These are phyloP conservation scores for Boletus sp. DNA, from an alignment of 1,284 basidiomycete species.

Conservation along the genomic window DNA sequence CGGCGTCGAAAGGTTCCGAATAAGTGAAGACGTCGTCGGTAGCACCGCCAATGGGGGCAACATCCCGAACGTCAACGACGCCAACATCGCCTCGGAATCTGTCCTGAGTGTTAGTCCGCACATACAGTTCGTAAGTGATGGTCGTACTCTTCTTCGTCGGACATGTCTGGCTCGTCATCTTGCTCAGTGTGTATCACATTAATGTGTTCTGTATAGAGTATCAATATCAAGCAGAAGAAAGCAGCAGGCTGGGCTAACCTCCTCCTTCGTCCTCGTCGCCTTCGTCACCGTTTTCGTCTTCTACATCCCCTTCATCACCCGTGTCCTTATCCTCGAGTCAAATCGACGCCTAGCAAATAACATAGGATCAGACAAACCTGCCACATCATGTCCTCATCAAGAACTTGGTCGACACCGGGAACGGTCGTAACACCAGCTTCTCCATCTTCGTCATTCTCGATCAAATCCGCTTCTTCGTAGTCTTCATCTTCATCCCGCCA, in stretches of 20 bases:
- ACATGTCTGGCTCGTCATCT: conserved; percentile 60
- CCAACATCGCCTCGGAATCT: conserved; percentile 52
- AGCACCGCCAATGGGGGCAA: conserved; percentile 29
- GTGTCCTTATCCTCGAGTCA: conserved; percentile 46
- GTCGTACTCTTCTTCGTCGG: conserved; percentile 67
- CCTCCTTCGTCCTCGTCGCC: conserved; percentile 44
- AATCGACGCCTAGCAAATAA: neutral
- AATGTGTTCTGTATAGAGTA: conserved; percentile 24
- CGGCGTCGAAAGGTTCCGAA: conserved; percentile 45
- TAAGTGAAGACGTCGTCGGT: conserved; percentile 53
- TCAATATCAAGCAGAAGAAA: conserved; percentile 11
- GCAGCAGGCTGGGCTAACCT: conserved; percentile 29
- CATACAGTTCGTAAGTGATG: neutral
- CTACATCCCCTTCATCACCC: conserved; percentile 54
- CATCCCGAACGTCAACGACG: conserved; percentile 42
- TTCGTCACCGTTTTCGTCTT: conserved; percentile 41
- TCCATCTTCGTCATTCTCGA: conserved; percentile 52
- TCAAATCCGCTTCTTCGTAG: conserved; percentile 55
- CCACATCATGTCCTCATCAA: conserved; percentile 64
- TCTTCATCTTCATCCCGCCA: conserved; percentile 67
- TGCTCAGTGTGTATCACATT: conserved; percentile 50
- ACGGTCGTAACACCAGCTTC: conserved; percentile 43
- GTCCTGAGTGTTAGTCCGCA: conserved; percentile 15
- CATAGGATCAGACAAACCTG: conserved; percentile 48
- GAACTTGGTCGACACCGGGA: conserved; percentile 37